Conservation (phyloP, 768 basidiomycete species). For the Psilocybe tampanensis region DNA sequence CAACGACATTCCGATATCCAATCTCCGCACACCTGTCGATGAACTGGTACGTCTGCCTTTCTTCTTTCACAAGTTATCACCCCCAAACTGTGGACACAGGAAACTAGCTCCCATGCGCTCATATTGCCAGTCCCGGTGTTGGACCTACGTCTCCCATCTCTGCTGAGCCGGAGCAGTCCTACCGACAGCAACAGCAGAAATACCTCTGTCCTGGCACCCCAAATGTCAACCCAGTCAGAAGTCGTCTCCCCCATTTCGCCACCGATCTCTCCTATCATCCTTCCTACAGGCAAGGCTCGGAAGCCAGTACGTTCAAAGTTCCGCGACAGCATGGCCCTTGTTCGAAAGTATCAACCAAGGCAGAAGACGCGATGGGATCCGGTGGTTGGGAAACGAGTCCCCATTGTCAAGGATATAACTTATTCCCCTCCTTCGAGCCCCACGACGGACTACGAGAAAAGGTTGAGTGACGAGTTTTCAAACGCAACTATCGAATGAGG, state of each 20-base stretch:
- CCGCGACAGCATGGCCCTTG: not conserved
- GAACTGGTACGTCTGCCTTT: constrained; percentile 6
- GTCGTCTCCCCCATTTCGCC: not conserved
- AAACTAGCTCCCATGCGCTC: not conserved
- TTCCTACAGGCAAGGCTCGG: not conserved
- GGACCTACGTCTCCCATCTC: no score
- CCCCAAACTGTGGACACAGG: not conserved
- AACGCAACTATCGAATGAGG: not conserved
- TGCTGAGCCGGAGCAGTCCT: no score
- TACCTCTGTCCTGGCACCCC: not conserved
- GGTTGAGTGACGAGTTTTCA: not conserved
- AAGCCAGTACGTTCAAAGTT: not conserved
- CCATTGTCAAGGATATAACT: not conserved
- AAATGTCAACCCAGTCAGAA: not conserved
- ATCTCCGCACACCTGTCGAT: constrained; percentile 7
- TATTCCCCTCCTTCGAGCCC: not conserved
- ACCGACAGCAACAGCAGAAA: no score
- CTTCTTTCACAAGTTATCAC: not conserved
- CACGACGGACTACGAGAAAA: not conserved
- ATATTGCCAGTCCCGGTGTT: no score
- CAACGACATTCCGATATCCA: constrained; percentile 3
- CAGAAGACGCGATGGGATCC: constrained; percentile 18
- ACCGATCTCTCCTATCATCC: not conserved
- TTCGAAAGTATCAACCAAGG: constrained; percentile 1
- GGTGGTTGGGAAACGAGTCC: constrained; percentile 7